Base-by-base conservation (phyloP, 2,329 filamentous ascomycete genomes). In the Stagonosporopsis chrysanthemi region DNA sequence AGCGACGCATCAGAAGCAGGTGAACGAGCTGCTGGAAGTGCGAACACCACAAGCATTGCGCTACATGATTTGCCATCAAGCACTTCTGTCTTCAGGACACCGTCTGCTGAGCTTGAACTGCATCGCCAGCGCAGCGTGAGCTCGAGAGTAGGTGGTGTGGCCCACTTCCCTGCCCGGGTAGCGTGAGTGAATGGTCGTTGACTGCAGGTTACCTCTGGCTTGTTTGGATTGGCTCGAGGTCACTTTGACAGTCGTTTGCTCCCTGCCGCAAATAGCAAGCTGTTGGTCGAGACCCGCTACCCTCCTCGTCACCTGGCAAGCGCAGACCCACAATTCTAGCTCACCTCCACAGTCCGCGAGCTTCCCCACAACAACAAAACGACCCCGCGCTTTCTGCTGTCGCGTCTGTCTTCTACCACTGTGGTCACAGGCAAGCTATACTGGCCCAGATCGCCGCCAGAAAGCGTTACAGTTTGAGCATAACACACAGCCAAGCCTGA, bases 31-130 rank as follows among this genome's bases (percentile, higher is more conserved):
- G 33, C 43, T 14, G 41, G 22, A 12, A 47, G 51, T 22, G 31
- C 53, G 31, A 48, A 52, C n/a, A 58, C 64, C 8, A 46, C 48
- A 58, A 54, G 61, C 8, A 66, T 84, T 22, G 64, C 76, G n/a
- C 62, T 85, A 36, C 79, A 83, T 58, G 75, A 81, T 24, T 66
- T 84, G 61, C 81, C 82, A 1, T 88, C 86, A 2, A 88, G 86
- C 5, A 87, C 84, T 1, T 88, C 86, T 0, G 86, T 88, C 0
- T 89, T 89, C 61, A 78, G 83, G 8, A 88, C 86, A 0, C 82
- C 82, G 1, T 84, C 82, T 26, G 69, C 65, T 6, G 76, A 78
- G 42, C 45, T 73, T 4, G 70, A 74, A 36, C 59, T 69, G 39
- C 63, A 73, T 9, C 61, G 67, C 42, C 61, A 57, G 39, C 44